Evolutionary conservation across 169 alveolate species (phyloP).

Genomic region (Besnoitia besnoiti): DNA sequence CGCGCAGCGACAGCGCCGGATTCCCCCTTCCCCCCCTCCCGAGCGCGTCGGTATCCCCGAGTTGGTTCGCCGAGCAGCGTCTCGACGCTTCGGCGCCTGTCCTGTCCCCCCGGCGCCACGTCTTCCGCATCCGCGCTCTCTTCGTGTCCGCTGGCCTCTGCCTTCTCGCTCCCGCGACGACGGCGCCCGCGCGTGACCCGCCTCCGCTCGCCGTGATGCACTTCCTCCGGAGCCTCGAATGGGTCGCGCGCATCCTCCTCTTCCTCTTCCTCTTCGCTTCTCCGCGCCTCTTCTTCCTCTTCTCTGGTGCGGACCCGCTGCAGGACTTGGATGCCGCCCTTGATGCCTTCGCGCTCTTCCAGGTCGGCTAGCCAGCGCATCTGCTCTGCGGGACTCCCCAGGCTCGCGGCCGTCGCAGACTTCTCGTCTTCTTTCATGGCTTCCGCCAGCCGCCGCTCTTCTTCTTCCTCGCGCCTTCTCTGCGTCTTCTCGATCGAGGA

Average conservation of each 20-base stretch:
- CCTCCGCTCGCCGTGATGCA: neutral
- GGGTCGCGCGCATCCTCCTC: neutral
- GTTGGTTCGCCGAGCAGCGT: too few species aligned
- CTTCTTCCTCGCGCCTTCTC: neutral
- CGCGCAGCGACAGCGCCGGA: neutral
- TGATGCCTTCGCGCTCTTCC: slow-evolving; percentile 3
- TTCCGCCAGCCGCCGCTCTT: neutral
- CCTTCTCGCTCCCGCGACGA: neutral
- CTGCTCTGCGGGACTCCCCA: neutral
- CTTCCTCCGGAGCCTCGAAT: neutral
- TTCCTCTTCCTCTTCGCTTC: neutral
- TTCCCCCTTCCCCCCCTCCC: too few species aligned
- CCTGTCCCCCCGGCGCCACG: too few species aligned
- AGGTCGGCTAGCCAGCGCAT: neutral
- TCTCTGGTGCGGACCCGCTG: neutral
- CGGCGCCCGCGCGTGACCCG: too few species aligned
- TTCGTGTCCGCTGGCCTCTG: neutral
- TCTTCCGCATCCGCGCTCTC: too few species aligned
- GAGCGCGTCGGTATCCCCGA: too few species aligned
- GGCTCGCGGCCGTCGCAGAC: neutral
- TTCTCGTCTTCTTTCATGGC: neutral
- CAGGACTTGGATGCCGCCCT: slow-evolving; percentile 7
- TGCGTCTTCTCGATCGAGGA: too few species aligned
- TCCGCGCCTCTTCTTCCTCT: neutral
- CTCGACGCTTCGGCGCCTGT: too few species aligned